Conservation (phyloP, 345 rosid species). For the Rhodamnia argentea region DNA sequence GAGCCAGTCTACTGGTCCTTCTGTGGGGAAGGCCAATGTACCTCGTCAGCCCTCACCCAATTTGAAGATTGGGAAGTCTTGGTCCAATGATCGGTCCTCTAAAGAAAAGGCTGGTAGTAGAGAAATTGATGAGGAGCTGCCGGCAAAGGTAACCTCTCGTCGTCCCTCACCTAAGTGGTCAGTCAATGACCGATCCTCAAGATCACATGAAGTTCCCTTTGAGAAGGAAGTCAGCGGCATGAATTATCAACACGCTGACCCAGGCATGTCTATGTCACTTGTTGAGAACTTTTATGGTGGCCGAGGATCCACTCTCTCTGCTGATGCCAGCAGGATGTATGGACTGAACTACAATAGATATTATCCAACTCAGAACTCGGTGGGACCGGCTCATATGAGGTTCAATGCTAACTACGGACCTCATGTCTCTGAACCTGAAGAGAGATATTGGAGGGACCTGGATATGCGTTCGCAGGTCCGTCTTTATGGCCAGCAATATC, state of each 20-base stretch:
- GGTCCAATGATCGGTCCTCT: not conserved
- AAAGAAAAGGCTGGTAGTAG: too few relatives aligned
- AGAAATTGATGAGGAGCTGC: too few relatives aligned
- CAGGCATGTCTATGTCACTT: not conserved
- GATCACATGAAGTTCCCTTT: not conserved
- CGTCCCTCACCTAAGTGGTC: too few relatives aligned
- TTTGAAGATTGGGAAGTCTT: not conserved
- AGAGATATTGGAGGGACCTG: conserved; percentile 5
- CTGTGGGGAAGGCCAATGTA: not conserved
- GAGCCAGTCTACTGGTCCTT: not conserved
- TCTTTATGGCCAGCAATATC: conserved; percentile 15
- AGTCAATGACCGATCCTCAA: too few relatives aligned
- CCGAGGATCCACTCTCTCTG: conserved; percentile 6
- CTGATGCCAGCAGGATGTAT: conserved; percentile 23
- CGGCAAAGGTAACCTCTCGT: too few relatives aligned
- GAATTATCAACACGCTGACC: not conserved
- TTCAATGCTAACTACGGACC: conserved; percentile 17
- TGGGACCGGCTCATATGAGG: conserved; percentile 9
- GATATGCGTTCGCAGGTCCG: conserved; percentile 11
- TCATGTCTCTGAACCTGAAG: conserved; percentile 1
- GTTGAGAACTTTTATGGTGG: conserved; percentile 21
- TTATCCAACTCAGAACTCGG: conserved; percentile 8
- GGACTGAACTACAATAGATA: conserved; percentile 3
- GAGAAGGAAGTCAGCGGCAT: not conserved
- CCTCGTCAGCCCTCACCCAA: not conserved